Base-by-base conservation (phyloP, 2,329 filamentous ascomycete genomes). In the Trichoderma lentiforme region DNA sequence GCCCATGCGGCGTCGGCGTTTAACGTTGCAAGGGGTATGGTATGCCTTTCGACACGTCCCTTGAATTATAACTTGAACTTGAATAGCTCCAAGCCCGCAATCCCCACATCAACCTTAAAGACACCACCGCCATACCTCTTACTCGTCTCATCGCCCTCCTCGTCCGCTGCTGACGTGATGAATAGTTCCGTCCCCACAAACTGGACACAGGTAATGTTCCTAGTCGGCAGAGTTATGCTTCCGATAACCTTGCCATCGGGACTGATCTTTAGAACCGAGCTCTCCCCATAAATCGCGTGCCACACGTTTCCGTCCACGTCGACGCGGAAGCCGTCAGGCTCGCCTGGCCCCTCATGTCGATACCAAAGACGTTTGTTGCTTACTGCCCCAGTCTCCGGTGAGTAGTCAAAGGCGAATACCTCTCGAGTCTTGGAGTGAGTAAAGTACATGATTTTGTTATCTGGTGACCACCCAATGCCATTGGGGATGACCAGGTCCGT, bases 261-360 rank as follows among this genome's bases (percentile, higher is more conserved):
- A 62, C 87, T 89, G 77, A 97, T 91, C 79, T 92, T 89, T 75
- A 97, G 83, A 28, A 97, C 93, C 73, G 89, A 88, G 72, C 88
- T 85, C 74, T 92, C 92, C 69, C 94, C 94, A 79, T 93, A 96
- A n/a, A 96, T 86, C 8, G 93, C 93, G 73, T 92, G 91, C 95
- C 95, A 98, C 77, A 97, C 86, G 83, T 92, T 91, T n/a, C 94
- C 94, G 70, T 97, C 89, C 57, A 87, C 88, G 78, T 98, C 95
- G 77, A 97, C 88, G 74, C 91, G 91, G 82, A 95, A 95, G 2
- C 95, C 95, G 81, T 98, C 95, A 1, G 94, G 94, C 74, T 89
- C 88, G 62, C 91, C 91, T 30, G 86, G 80, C 1, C 88, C 88
- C 4, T 88, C 85, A 78, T 94, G 89, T 71, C 87, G 84, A 83